Base-by-base conservation (phyloP, 345 rosid genomes). In the Rhizophora mangle region DNA sequence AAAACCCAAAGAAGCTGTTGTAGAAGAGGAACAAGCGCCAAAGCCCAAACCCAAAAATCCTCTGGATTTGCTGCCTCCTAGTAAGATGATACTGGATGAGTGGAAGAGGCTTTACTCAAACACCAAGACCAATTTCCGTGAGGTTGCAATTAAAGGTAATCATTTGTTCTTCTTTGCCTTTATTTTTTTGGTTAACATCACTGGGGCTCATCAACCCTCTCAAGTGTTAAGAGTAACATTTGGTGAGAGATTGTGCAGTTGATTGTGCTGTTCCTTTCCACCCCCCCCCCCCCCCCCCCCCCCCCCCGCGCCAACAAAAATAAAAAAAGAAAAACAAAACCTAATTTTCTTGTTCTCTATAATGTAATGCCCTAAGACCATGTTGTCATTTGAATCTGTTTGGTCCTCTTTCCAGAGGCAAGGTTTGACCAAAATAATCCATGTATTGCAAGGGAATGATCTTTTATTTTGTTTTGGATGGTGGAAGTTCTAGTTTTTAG, bases 61-160 rank as follows among this genome's bases (percentile, higher is more conserved):
- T 68, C 99, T 94, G 30, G 99, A 94, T 79, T 80, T 88, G 65
- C 82, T 95, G 64, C 96, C 97, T 60, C 96, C 99, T 11, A 91
- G 96, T 78, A 86, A 83, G 79, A 95, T 95, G 99, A 72, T 95
- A 19, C 80, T 95, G 5, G 97, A 95, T 81, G 97, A 95, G 0
- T 95, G 99, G 99, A 95, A 95, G 89, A 88, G 99, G 86, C 96
- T 95, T 7, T 95, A 92, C 80, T 94, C 99, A 0, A 92, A 94
- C 82, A 94, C 99, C 63, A 94, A 92, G 80, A 80, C 88, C 65
- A 94, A 94, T 80, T 94, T 94, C 88, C 99, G 97, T 32, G 96
- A 89, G 74, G 92, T 94, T 69, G 99, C 99, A 47, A 85, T 94
- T 30, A 89, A 88, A 86, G 99, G 99, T 94, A 53, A 65, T 16